These are phyloP conservation scores for Sherardia arvensis DNA, from an alignment of 257 asterid species.

Conservation along the genomic window DNA sequence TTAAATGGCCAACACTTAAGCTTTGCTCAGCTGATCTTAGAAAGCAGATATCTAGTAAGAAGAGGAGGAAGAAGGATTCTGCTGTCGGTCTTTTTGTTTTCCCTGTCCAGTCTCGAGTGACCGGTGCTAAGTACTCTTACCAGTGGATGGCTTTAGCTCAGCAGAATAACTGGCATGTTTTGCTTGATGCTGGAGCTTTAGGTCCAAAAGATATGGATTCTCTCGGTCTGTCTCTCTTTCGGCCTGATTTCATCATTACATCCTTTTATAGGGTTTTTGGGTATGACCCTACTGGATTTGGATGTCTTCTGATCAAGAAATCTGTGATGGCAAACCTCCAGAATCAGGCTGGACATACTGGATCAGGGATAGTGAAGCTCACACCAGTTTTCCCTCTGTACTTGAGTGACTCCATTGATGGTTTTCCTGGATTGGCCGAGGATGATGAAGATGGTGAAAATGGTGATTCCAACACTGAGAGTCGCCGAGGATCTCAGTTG, in stretches of 20 bases:
- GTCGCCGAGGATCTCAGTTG: conserved; percentile 56
- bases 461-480: conserved; percentile 47
- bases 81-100: conserved; percentile 91
- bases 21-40: conserved; percentile 91
- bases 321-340: conserved; percentile 94
- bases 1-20: conserved; percentile 92
- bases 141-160: conserved; percentile 99
- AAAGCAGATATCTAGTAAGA: conserved; percentile 80
- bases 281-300: conserved; percentile 96
- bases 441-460: conserved; percentile 54
- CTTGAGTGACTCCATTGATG: conserved; percentile 88
- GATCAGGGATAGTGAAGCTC: conserved; percentile 90
- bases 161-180: conserved; percentile 98
- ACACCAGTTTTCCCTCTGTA: conserved; percentile 82
- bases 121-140: conserved; percentile 93
- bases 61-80: conserved; percentile 80
- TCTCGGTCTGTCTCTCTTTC: conserved; percentile 84
- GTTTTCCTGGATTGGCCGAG: conserved; percentile 69
- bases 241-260: conserved; percentile 94
- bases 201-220: conserved; percentile 99
- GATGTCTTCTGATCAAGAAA: conserved; percentile 91
- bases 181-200: conserved; percentile 95
- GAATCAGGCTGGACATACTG: conserved; percentile 85
- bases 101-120: conserved; percentile 95
- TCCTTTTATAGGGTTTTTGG: conserved; percentile 96